A percentile compares a stretch with the other conserved stretches of the same genome.
Conservation (phyloP, 2,329 filamentous ascomycete species). For the Diaporthe sp. region DNA sequence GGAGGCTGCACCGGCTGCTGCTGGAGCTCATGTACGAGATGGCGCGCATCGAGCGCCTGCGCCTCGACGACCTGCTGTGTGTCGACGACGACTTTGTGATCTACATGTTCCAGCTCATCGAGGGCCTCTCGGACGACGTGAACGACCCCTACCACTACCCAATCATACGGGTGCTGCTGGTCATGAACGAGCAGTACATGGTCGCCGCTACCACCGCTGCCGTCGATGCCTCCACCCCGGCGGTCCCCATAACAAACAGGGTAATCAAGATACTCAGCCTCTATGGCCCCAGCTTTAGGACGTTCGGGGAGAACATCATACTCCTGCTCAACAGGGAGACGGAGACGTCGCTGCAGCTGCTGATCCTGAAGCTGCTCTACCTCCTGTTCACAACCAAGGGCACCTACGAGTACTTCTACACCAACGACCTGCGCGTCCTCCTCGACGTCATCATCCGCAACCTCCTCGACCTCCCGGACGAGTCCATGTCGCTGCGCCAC, state of each 20-base stretch:
- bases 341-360: slow-evolving; percentile 90
- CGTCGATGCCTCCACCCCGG: slow-evolving; percentile 50
- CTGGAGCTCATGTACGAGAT: slow-evolving; percentile 96
- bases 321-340: slow-evolving; percentile 93
- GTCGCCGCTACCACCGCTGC: slow-evolving; percentile 71
- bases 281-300: slow-evolving; percentile 84
- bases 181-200: slow-evolving; percentile 99
- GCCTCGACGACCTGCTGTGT: slow-evolving; percentile 78
- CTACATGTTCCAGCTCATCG: slow-evolving; percentile 87
- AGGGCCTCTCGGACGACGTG: slow-evolving; percentile 85
- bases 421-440: slow-evolving; percentile 93
- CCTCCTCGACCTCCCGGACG: slow-evolving; percentile 92
- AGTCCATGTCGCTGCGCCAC: slow-evolving; percentile 81
- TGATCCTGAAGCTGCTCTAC: slow-evolving; percentile 97
- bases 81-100: slow-evolving; percentile 85
- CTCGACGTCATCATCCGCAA: slow-evolving; percentile 97
- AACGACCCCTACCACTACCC: slow-evolving; percentile 96
- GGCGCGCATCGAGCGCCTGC: slow-evolving; percentile 88
- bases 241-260: slow-evolving; percentile 81
- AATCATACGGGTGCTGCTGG: slow-evolving; percentile 90
- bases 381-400: slow-evolving; percentile 91
- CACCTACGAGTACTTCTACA: slow-evolving; percentile 99
- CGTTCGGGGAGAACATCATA: slow-evolving; percentile 98
- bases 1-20: slow-evolving; percentile 80
- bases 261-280: slow-evolving; percentile 91